Percentiles rank a stretch among this genome's conserved stretches.
Evolutionary conservation across 768 basidiomycete genomes (phyloP).

Genomic region (Russula sp.): DNA sequence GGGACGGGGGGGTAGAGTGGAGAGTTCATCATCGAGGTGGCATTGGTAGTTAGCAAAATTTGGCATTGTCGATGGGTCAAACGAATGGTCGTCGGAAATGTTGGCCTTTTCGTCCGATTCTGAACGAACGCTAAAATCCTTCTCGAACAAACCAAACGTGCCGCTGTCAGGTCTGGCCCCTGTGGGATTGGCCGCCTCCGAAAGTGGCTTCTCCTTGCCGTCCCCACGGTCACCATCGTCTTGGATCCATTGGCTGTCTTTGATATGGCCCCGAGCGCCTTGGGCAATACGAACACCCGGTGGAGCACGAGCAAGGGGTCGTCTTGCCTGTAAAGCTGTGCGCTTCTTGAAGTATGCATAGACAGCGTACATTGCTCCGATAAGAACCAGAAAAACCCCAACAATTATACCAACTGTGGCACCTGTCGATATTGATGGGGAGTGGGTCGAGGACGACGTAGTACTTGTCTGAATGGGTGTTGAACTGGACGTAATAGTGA

Average conservation of each 20-base stretch:
- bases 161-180: neutral
- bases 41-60: constrained; percentile 16
- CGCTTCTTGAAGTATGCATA: constrained; percentile 10
- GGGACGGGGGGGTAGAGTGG: neutral
- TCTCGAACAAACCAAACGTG: constrained; percentile 17
- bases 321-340: neutral
- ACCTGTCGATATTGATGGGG: constrained; percentile 17
- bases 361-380: constrained; percentile 9
- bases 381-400: constrained; percentile 6
- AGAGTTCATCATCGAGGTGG: neutral
- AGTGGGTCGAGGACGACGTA: neutral
- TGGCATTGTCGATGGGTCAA: constrained; percentile 21
- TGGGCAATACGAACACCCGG: neutral
- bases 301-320: constrained; percentile 4
- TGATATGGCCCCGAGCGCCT: neutral
- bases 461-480: neutral
- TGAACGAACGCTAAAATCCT: constrained; percentile 17
- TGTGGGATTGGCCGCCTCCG: neutral
- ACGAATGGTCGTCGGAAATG: constrained; percentile 9
- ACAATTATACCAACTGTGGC: constrained; percentile 14
- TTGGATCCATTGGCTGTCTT: constrained; percentile 4
- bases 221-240: constrained; percentile 4
- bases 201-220: neutral
- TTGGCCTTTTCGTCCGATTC: constrained; percentile 15
- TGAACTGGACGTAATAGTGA: neutral